A percentile compares a stretch with the other conserved stretches of the same genome.
These are phyloP conservation scores for Rhynchosporium agropyri DNA, from an alignment of 2,329 filamentous ascomycete species.

Conservation along the genomic window DNA sequence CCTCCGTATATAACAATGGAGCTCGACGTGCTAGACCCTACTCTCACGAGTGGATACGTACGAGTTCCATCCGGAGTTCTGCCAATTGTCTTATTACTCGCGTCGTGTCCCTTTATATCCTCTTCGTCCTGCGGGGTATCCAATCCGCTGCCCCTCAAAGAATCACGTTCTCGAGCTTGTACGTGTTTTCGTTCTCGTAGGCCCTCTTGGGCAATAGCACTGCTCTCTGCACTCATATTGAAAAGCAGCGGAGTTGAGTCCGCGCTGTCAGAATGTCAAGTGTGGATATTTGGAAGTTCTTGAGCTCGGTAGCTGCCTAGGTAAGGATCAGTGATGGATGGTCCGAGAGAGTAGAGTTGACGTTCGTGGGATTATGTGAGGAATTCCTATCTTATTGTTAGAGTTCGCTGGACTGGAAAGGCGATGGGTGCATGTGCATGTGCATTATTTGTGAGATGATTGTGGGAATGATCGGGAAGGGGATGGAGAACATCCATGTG, in stretches of 20 bases:
- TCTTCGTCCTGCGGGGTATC: conserved; percentile 25
- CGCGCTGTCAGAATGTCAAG: conserved; percentile 18
- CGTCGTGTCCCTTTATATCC: conserved; percentile 53
- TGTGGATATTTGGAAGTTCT: neutral
- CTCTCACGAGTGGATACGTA: conserved; percentile 50
- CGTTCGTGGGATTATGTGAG: neutral
- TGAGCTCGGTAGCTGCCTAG: neutral
- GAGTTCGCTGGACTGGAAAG: conserved; percentile 1
- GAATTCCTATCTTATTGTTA: conserved; percentile 1
- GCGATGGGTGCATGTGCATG: neutral
- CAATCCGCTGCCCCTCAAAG: conserved; percentile 24
- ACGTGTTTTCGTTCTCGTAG: conserved; percentile 36
- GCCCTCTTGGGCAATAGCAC: conserved; percentile 23
- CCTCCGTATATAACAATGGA: neutral
- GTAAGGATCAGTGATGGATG: neutral
- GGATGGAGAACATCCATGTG: neutral
- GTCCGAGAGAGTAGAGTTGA: neutral
- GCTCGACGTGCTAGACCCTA: neutral
- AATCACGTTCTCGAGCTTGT: conserved; percentile 20
- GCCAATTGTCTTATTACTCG: conserved; percentile 74
- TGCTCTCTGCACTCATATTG: conserved; percentile 20
- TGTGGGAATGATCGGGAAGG: conserved; percentile 1
- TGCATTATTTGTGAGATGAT: conserved; percentile 4
- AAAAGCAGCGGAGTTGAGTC: conserved; percentile 24
- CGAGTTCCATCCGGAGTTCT: conserved; percentile 88